These are phyloP conservation scores for Penicillium pancosmium DNA, from an alignment of 495 filamentous ascomycete genomes.

Conservation along the genomic window DNA sequence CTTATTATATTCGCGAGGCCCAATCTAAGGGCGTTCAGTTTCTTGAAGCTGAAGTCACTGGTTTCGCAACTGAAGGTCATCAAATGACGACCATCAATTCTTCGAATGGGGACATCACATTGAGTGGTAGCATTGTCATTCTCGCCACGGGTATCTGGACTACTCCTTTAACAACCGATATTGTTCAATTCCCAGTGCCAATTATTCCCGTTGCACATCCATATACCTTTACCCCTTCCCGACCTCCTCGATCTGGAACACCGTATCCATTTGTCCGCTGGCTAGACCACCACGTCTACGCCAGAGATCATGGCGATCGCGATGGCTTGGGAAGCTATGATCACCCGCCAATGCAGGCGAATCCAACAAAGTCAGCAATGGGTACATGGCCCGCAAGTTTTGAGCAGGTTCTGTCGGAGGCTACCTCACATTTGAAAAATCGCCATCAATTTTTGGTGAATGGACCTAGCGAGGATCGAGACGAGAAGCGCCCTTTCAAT, in stretches of 20 bases:
- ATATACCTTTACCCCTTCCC: conserved; percentile 32
- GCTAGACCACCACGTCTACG: conserved; percentile 41
- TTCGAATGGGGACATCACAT: conserved; percentile 21
- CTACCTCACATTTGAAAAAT: conserved; percentile 22
- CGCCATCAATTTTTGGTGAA: conserved; percentile 14
- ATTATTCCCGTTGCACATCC: conserved; percentile 40
- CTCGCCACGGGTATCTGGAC: conserved; percentile 41
- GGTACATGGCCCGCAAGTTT: conserved; percentile 33
- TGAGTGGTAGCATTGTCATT: conserved; percentile 27
- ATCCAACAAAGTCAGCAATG: conserved; percentile 26
- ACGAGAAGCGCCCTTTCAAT: conserved; percentile 30
- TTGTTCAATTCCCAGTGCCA: conserved; percentile 27
- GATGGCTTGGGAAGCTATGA: conserved; percentile 39
- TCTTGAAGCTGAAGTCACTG: conserved; percentile 26
- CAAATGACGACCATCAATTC: conserved; percentile 20
- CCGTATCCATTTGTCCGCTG: conserved; percentile 35
- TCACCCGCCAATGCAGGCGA: conserved; percentile 26
- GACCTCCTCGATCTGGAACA: conserved; percentile 13
- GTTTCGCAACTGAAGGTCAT: conserved; percentile 4
- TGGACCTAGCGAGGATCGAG: not conserved
- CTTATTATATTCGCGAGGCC: conserved; percentile 39
- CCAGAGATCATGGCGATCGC: conserved; percentile 35
- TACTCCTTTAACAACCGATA: conserved; percentile 21
- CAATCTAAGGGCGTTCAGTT: conserved; percentile 26
- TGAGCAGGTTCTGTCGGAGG: conserved; percentile 28